phyloP scores from a whole-genome alignment of 768 basidiomycete species.

The Hypholoma fasciculare region DNA sequence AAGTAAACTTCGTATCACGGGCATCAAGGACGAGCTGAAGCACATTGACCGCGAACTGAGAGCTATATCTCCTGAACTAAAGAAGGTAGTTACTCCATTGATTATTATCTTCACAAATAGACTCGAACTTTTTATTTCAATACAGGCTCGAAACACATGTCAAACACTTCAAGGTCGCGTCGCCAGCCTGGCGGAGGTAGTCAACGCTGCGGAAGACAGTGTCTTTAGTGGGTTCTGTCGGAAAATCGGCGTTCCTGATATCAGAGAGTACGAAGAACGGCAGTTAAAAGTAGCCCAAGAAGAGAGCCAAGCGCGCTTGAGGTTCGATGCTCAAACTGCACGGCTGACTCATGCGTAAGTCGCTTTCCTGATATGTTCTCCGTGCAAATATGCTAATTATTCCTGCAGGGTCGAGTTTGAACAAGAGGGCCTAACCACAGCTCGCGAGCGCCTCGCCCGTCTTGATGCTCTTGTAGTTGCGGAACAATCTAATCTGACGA shows the following conservation, averaged over 20 bases:
- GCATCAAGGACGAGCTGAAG: slow-evolving; percentile 83
- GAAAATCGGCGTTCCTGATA: slow-evolving; percentile 75
- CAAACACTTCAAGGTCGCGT: slow-evolving; percentile 55
- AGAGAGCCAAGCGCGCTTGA: slow-evolving; percentile 79
- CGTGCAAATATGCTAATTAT: background rate
- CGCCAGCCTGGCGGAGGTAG: slow-evolving; percentile 47
- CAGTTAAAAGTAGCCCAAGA: slow-evolving; percentile 88
- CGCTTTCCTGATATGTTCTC: background rate
- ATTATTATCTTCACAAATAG: background rate
- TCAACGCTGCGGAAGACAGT: slow-evolving; percentile 79
- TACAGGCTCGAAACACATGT: slow-evolving; percentile 56
- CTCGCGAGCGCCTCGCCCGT: slow-evolving; percentile 59
- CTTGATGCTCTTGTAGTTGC: slow-evolving; percentile 51
- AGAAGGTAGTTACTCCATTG: slow-evolving; percentile 49
- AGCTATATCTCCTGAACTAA: slow-evolving; percentile 64
- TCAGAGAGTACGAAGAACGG: slow-evolving; percentile 92
- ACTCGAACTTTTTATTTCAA: background rate
- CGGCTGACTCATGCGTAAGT: slow-evolving; percentile 83
- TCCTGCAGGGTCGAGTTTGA: slow-evolving; percentile 76
- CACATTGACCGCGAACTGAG: slow-evolving; percentile 74
- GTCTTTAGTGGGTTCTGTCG: slow-evolving; percentile 79
- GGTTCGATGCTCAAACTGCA: slow-evolving; percentile 85
- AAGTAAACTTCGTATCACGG: slow-evolving; percentile 71
- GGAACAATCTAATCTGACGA: slow-evolving; percentile 55
- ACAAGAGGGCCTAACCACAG: slow-evolving; percentile 65